Base-by-base conservation (phyloP, 2,329 filamentous ascomycete genomes). In the Onygenales sp. region DNA sequence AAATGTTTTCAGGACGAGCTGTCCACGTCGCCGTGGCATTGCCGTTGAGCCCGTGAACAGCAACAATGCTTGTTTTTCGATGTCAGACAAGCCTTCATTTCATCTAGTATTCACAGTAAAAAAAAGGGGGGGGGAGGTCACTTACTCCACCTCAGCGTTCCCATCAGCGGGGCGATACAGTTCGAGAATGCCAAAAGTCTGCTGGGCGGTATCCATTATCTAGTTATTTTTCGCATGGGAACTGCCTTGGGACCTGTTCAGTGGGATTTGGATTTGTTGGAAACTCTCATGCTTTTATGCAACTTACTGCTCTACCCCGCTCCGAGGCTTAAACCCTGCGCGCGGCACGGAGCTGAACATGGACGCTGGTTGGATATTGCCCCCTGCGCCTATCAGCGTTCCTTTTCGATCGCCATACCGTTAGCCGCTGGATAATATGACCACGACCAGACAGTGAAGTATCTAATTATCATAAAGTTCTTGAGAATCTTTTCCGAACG, bases 31-130 rank as follows among this genome's bases (percentile, higher is more conserved):
- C 61, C 32, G 64, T 62, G 5, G 67, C 63, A 53, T 74, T 58
- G 11, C 71, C 71, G 57, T 70, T 70, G 11, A 74, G 65, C 13
- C 72, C 70, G 58, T 74, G 71, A 35, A 75, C 68, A 5, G 72
- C 72, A 32, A 75, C 64, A 35, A 72, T 69, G 46, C 66, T 66
- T 38, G 32, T 45, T 7, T 14, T 10, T n/a, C 50, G 7, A 41
- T 33, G 43, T 31, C 43, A 45, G 7, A 33, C 21, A 8, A 51
- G 38, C n/a, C n/a, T 32, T 47, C 36, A 35, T 9, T 51, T 17
- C 14, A 35, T 17, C 14, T 14, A 14, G 14, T 14, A 14, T 14
- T 14, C 14, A 14, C 14, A 14, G 14, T 14, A 14, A 14, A 14
- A 14, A 50, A 36, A 36, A 46, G 38, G 44, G 27, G 39, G 39